Percentiles rank a stretch among this genome's conserved stretches.
These are phyloP conservation scores for Calonectria pteridis DNA, from an alignment of 2,329 filamentous ascomycete species.

Conservation along the genomic window DNA sequence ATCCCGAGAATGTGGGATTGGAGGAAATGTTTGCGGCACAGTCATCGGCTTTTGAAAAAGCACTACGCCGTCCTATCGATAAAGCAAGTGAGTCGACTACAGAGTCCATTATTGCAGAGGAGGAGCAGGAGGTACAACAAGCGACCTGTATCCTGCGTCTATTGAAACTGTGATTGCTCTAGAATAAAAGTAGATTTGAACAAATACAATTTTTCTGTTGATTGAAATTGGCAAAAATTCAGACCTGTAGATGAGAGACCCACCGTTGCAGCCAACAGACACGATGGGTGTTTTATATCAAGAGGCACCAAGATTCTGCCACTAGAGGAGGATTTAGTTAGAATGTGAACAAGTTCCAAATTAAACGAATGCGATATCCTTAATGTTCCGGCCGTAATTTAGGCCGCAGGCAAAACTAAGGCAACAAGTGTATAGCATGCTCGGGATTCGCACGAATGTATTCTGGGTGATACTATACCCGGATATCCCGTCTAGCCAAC, in stretches of 20 bases:
- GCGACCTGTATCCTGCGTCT: constrained; percentile 83
- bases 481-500: not conserved
- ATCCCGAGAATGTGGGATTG: constrained; percentile 82
- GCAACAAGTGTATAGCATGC: not conserved
- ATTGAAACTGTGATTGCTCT: constrained; percentile 72
- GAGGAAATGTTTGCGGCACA: constrained; percentile 78
- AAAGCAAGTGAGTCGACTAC: constrained; percentile 41
- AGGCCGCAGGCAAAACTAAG: not conserved
- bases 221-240: not conserved
- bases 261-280: not conserved
- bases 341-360: not conserved
- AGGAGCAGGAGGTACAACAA: constrained; percentile 88
- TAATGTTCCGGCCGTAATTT: too few species aligned
- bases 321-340: not conserved
- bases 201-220: not conserved
- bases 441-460: not conserved
- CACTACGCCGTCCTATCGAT: constrained; percentile 81
- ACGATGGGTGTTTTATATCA: not conserved
- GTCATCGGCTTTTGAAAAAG: constrained; percentile 78
- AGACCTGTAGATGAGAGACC: not conserved
- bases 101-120: constrained; percentile 75
- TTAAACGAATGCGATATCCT: not conserved
- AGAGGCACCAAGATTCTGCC: not conserved
- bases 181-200: constrained; percentile 23
- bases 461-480: not conserved